Percentiles rank a stretch among this genome's conserved stretches.
These are phyloP conservation scores for Pseudogymnoascus pannorum DNA, from an alignment of 2,329 filamentous ascomycete genomes.

Conservation along the genomic window DNA sequence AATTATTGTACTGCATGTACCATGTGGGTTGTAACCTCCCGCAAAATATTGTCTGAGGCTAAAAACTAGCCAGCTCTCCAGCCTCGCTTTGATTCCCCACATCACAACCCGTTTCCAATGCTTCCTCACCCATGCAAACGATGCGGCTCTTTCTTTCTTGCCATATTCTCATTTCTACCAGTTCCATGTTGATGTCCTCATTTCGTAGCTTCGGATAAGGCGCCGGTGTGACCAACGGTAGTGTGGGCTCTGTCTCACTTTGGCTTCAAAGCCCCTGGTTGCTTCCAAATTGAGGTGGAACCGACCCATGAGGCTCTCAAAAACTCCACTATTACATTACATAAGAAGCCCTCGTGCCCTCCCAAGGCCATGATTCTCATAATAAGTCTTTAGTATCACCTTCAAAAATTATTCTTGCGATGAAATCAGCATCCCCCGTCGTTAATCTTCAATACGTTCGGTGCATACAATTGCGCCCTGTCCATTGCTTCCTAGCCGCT, in stretches of 20 bases:
- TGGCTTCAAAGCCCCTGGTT: too few species aligned
- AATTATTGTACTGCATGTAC: too few species aligned
- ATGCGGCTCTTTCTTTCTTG: too few species aligned
- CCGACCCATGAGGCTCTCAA: too few species aligned
- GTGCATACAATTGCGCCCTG: neutral
- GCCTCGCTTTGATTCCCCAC: too few species aligned
- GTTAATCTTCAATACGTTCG: neutral
- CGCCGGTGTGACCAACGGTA: neutral
- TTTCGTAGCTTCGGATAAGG: neutral
- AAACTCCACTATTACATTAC: conserved; percentile 2
- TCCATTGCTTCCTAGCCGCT: neutral
- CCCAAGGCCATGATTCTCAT: neutral
- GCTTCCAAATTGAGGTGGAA: too few species aligned
- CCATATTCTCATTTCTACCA: neutral
- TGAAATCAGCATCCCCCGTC: neutral
- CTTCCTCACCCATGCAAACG: too few species aligned
- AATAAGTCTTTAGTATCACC: neutral
- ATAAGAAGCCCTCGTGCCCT: neutral
- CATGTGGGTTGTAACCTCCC: too few species aligned
- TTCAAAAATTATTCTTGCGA: neutral
- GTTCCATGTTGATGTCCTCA: too few species aligned
- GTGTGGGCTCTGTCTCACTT: neutral
- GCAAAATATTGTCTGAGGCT: too few species aligned
- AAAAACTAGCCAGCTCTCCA: too few species aligned
- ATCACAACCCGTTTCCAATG: too few species aligned